A percentile compares a stretch with the other conserved stretches of the same genome.
Conservation (phyloP, 805 yeast genomes). For the Saturnispora silvae region DNA sequence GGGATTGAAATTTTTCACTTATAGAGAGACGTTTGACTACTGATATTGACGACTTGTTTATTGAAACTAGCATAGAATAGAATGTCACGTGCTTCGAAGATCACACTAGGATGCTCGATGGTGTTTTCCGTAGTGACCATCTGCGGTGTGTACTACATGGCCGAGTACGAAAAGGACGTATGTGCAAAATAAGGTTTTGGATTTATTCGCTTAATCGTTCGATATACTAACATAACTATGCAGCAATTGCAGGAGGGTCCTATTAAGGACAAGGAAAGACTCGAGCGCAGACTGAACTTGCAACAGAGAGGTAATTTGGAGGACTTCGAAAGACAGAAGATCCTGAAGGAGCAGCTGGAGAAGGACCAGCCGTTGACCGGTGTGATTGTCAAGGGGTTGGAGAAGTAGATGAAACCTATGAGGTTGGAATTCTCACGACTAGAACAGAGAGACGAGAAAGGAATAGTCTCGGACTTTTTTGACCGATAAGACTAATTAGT, state of each 20-base stretch:
- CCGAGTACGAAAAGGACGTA: conserved; percentile 55
- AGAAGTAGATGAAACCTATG: too few relatives aligned
- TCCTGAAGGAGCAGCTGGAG: conserved; percentile 46
- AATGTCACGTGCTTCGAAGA: conserved; percentile 76
- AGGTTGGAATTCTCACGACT: too few relatives aligned
- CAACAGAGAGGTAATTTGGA: conserved; percentile 44
- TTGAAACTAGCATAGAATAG: too few relatives aligned
- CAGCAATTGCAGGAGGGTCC: conserved; percentile 76
- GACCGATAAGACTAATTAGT: too few relatives aligned
- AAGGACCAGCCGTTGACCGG: conserved; percentile 56
- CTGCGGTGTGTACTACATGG: conserved; percentile 59
- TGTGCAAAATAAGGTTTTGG: conserved; percentile 21
- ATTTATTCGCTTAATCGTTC: too few relatives aligned
- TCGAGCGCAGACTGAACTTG: conserved; percentile 32
- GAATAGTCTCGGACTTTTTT: too few relatives aligned
- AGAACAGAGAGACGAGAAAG: too few relatives aligned
- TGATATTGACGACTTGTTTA: too few relatives aligned
- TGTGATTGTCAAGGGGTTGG: conserved; percentile 34
- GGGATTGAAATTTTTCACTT: too few relatives aligned
- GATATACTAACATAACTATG: conserved; percentile 3
- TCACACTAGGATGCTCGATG: conserved; percentile 55
- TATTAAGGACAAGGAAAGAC: conserved; percentile 64
- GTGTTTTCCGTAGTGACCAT: conserved; percentile 49
- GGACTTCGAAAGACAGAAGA: conserved; percentile 59
- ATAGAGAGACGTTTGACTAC: too few relatives aligned